A percentile compares a stretch with the other conserved stretches of the same genome.
Conservation (phyloP, 768 basidiomycete genomes). For the Leccinellum luteum region DNA sequence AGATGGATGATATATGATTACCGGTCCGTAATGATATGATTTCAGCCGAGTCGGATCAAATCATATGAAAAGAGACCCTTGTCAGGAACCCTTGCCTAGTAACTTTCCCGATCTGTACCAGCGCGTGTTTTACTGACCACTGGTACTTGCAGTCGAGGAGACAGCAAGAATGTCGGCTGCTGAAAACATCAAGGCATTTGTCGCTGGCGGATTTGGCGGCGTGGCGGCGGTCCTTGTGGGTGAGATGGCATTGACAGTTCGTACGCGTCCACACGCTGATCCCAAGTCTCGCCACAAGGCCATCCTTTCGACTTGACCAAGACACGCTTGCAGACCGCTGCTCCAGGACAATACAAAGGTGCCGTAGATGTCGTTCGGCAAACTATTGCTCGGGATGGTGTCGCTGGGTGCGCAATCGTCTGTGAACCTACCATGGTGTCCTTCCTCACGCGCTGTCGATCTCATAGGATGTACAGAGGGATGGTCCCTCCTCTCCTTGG, state of each 20-base stretch:
- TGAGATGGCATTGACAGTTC: slow-evolving; percentile 26
- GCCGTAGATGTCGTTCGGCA: slow-evolving; percentile 93
- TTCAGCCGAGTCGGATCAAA: slow-evolving; percentile 14
- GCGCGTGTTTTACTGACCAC: slow-evolving; percentile 11
- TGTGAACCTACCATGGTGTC: background rate
- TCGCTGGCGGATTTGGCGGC: slow-evolving; percentile 93
- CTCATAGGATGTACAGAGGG: slow-evolving; percentile 76
- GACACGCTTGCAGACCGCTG: slow-evolving; percentile 92
- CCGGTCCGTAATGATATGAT: background rate
- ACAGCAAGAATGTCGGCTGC: slow-evolving; percentile 27
- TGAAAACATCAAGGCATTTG: slow-evolving; percentile 74
- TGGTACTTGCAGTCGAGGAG: slow-evolving; percentile 18
- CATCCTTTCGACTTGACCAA: slow-evolving; percentile 98
- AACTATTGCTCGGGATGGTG: slow-evolving; percentile 86
- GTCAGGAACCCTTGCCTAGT: slow-evolving; percentile 27
- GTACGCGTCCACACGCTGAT: background rate
- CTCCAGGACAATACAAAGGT: slow-evolving; percentile 84
- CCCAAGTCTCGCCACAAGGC: slow-evolving; percentile 44
- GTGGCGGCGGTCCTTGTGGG: slow-evolving; percentile 85
- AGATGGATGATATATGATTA: slow-evolving; percentile 16
- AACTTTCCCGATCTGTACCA: background rate
- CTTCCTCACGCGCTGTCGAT: background rate
- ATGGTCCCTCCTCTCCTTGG: slow-evolving; percentile 92
- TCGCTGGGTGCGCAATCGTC: slow-evolving; percentile 63
- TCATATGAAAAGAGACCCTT: slow-evolving; percentile 27